A percentile compares a stretch with the other conserved stretches of the same genome.
phyloP scores from a whole-genome alignment of 345 rosid species.

The Rhodamnia rubescens region DNA sequence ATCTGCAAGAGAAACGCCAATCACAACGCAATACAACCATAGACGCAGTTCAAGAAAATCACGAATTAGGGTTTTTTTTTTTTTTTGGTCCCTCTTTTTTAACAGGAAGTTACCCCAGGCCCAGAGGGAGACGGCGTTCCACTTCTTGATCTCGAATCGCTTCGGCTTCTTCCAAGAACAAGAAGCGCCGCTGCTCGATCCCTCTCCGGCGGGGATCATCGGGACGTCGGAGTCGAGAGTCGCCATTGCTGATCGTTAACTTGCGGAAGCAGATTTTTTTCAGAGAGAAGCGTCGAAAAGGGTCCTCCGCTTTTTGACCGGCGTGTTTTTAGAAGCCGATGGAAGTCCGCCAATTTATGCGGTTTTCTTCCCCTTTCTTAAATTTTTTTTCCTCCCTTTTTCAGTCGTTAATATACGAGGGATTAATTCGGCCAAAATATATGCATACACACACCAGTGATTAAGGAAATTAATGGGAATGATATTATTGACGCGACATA shows the following conservation, averaged over 20 bases:
- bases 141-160: slow-evolving; percentile 82
- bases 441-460: not conserved
- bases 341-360: not conserved
- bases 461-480: not conserved
- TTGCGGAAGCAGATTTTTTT: too few relatives aligned
- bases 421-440: too few relatives aligned
- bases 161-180: slow-evolving; percentile 74
- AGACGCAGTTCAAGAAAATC: not conserved
- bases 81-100: not conserved
- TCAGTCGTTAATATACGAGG: not conserved
- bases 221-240: slow-evolving; percentile 74
- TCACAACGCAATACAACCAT: not conserved
- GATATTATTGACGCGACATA: not conserved
- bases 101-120: slow-evolving; percentile 60
- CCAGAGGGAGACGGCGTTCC: slow-evolving; percentile 96
- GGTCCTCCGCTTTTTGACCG: not conserved
- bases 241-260: slow-evolving; percentile 23
- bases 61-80: slow-evolving; percentile 7
- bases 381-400: not conserved
- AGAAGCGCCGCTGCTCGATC: slow-evolving; percentile 28
- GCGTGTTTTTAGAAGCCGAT: not conserved
- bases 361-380: not conserved
- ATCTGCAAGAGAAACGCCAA: slow-evolving; percentile 33
- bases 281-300: not conserved
- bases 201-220: slow-evolving; percentile 72